Base-by-base conservation (phyloP, 352 stramenopile species). In the Phytophthora tentaculata region DNA sequence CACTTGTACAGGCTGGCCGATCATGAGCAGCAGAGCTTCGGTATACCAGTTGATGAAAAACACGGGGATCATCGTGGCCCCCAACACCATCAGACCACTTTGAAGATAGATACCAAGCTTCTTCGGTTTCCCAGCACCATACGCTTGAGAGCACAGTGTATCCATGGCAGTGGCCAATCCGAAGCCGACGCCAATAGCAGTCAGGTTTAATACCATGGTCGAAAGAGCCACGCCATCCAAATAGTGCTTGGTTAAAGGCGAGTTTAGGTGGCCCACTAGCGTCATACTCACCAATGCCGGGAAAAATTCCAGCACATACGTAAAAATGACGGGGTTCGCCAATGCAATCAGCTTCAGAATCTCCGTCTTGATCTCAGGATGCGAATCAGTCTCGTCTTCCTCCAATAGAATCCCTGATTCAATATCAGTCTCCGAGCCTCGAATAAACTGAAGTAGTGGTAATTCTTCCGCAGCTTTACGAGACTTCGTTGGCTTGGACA, bases 71-170 rank as follows among this genome's bases (percentile, higher is more conserved):
- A 93, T 64, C 3, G 74, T 67, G 10, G 86, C 26, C 0, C 69
- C 73, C 16, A 97, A 66, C 35, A 96, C 82, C 35, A 95, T 75
- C 5, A 94, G 45, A 0, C 87, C 87, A 43, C 80, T 92, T 56
- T 96, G 86, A 32, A 96, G 73, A 51, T 96, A 97, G 17, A 94
- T 88, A 8, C 91, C 91, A 45, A 97, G 84, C 49, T 92, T 88
- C 32, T 76, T 69, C 0, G 80, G 64, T 26, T 84, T 88, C 5
- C 80, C 83, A 41, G 91, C 89, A 41, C 90, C 90, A 52, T 86
- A 92, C 39, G 90, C 86, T 68, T 96, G 84, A 12, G 87, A 88
- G 59, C 88, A 97, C 0, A 97, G 71, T 58, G 91, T 97, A 69
- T 97, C 91, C 74, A 98, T 84, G 12, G 89, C 90, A 17, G 88